Conservation (phyloP, 163 green algal species). For the Chlamydomonas reinhardtii region DNA sequence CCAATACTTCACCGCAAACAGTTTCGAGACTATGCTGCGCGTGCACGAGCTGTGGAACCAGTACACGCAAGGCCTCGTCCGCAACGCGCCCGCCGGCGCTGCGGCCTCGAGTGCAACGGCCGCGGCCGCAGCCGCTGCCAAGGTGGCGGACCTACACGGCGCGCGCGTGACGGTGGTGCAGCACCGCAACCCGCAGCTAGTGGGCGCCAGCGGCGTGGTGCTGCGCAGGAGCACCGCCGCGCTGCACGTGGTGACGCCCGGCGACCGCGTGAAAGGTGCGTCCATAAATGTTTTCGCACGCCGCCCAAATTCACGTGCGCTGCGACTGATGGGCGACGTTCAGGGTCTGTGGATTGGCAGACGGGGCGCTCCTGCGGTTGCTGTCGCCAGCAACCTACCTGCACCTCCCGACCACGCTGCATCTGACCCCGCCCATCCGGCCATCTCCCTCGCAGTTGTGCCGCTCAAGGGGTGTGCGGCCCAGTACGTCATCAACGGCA, state of each 20-base stretch:
- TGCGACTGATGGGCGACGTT: too few species aligned
- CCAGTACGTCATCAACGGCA: background rate
- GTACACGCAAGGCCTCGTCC: background rate
- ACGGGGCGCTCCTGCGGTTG: too few species aligned
- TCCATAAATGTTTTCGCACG: too few species aligned
- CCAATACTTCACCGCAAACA: too few species aligned
- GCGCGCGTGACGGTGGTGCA: slow-evolving; percentile 15
- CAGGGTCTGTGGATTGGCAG: too few species aligned
- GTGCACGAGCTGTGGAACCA: slow-evolving; percentile 35
- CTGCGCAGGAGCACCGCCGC: background rate
- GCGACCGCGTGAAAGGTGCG: slow-evolving; percentile 10
- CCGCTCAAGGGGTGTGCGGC: slow-evolving; percentile 8
- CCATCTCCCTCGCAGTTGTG: background rate
- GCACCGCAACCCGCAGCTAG: slow-evolving; percentile 32
- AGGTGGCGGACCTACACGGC: slow-evolving; percentile 25
- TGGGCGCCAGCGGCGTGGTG: slow-evolving; percentile 8
- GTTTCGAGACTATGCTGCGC: slow-evolving; percentile 29
- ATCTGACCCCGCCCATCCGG: too few species aligned
- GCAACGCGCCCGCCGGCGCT: background rate
- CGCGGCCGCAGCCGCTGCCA: too few species aligned
- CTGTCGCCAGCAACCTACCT: too few species aligned
- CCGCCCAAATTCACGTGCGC: too few species aligned
- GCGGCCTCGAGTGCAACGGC: too few species aligned
- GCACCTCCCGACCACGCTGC: too few species aligned
- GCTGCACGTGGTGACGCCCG: slow-evolving; percentile 11